Evolutionary conservation across 176 grass and related monocot species (phyloP).

Genomic region (Poa pratensis): DNA sequence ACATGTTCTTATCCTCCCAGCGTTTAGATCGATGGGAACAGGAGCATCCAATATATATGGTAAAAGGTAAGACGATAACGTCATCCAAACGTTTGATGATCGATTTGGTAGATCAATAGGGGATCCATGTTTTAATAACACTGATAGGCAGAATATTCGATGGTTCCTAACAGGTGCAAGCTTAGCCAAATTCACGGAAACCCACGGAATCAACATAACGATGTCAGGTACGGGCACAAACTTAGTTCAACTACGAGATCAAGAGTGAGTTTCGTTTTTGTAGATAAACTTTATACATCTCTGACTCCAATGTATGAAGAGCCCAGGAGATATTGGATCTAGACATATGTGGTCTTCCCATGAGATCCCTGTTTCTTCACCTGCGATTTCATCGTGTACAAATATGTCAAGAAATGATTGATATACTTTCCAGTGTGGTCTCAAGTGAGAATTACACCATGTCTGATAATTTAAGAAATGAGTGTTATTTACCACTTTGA

Average conservation of each 20-base stretch:
- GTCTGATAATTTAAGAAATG: background rate
- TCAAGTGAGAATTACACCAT: background rate
- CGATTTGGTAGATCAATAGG: background rate
- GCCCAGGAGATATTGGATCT: constrained; percentile 2
- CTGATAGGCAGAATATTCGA: constrained; percentile 3
- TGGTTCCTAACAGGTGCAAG: constrained; percentile 18
- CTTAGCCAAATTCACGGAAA: constrained; percentile 34
- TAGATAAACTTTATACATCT: constrained; percentile 40
- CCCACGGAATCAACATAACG: constrained; percentile 6
- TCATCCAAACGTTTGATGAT: background rate
- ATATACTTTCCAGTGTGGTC: background rate
- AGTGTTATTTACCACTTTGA: constrained; percentile 79
- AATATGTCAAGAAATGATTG: constrained; percentile 20
- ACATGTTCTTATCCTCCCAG: too few species aligned
- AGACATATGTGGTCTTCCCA: constrained; percentile 51
- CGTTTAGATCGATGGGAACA: too few species aligned
- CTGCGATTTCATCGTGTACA: constrained; percentile 32
- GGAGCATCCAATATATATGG: background rate
- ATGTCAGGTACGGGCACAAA: background rate
- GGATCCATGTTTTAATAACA: constrained; percentile 8
- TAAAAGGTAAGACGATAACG: background rate
- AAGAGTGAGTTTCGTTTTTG: background rate
- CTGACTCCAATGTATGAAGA: constrained; percentile 15
- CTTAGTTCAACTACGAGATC: constrained; percentile 27
- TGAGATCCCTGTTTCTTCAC: constrained; percentile 45